Base-by-base conservation (phyloP, 345 rosid species). In the Laguncularia racemosa region DNA sequence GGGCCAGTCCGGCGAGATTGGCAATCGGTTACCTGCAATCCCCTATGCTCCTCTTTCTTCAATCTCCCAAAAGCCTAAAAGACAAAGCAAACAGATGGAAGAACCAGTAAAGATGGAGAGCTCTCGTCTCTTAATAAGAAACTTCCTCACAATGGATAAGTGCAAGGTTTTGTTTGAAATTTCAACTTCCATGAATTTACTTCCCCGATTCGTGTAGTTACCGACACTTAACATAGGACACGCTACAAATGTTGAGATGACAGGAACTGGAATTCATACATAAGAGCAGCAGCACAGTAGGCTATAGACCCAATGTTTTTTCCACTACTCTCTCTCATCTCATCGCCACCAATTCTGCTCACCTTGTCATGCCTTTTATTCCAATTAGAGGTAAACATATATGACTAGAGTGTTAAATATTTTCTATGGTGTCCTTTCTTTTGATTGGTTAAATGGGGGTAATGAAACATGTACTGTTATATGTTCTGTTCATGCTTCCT, bases 241-340 rank as follows among this genome's bases (percentile, higher is more conserved):
- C 11, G 7, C 9, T 7, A 33, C 6, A 7, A 33, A 13, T 2
- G 54, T 18, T 46, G 23, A 46, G 23, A n/a, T n/a, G 0, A 18
- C 71, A 87, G 89, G 99, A 89, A 63, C 72, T 89, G 14, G 88
- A 86, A 62, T 86, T 85, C 76, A 82, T 93, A 40, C 99, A 86
- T 83, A 86, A 76, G 80, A 83, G 97, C 68, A 66, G 81, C 69
- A 63, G 85, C 61, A 78, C 84, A 0, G 78, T 93, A 12, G 99
- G 99, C 7, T 93, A 93, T 76, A 80, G 99, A 65, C 88, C 93
- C 1, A 72, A 82, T 61, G 91, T 93, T 40, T 89, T 89, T 76
- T 93, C 99, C 56, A 85, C 99, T 14, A 83, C 97, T 43, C 97
- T 89, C 20, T 85, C 95, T 67, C 99, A 93, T 67, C 97, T 93